Evolutionary conservation across 257 asterid genomes (phyloP), one percentile per base, ranked within the genome.

Genomic region (Penstemon davidsonii): DNA sequence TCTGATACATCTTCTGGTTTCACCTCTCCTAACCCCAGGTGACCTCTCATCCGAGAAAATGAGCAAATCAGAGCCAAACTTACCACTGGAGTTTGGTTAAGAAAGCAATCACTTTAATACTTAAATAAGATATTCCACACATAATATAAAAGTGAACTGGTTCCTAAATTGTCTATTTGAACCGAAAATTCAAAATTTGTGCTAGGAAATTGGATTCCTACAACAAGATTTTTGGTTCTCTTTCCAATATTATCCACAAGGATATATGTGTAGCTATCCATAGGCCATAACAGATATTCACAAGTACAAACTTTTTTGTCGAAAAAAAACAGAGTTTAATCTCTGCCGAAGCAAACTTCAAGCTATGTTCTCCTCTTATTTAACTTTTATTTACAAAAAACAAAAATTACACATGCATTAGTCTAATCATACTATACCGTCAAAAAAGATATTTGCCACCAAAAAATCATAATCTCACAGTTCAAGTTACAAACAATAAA

Each of bases 41-140:
- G 95, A 60, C 75, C 60, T 73, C 93, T 88, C 98, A 94, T 91
- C 72, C 95, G 91, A 56, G 93, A 70, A 72, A 94, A 94, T 0
- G 99, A 91, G 66, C 81, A 86, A 62, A 94, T 64, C 81, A 94
- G 70, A 3, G 94, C 86, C 91, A 94, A 78, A 76, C 86, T 82
- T 25, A 91, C 88, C 98, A 91, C 99, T 94, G 64, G 60, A 68
- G 38, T 53, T 69, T 59, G 66, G 90, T 88, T 82, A 94, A 91
- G 96, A 64, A 73, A 25, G 60, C 72, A 78, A 75, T 19, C 36
- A 6, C 52, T 18, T 12, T 19, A 40, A 43, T 56, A 69, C 3
- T 10, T 5, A 36, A 8, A 67, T 18, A 52, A 18, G 19, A 47
- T 19, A 4, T 40, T 8, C 10, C 8, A 11, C 9, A n/a, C 25